Percentiles rank a stretch among this genome's conserved stretches.
Conservation (phyloP, 495 filamentous ascomycete species). For the Aspergillus coremiiformis region DNA sequence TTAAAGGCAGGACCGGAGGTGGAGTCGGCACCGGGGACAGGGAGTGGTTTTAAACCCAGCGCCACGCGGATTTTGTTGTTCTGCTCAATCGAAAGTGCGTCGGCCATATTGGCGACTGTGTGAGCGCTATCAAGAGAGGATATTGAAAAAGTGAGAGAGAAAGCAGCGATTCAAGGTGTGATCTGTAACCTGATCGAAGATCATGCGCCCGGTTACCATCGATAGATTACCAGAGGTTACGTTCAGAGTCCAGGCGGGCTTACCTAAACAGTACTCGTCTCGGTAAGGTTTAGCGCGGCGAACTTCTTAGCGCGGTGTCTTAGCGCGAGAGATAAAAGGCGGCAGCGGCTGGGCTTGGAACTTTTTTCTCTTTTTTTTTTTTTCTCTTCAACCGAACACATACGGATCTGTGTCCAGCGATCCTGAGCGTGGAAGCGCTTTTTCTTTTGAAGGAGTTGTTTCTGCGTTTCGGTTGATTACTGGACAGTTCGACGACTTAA, state of each 20-base stretch:
- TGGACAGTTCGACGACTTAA: slow-evolving; percentile 77
- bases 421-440: slow-evolving; percentile 51
- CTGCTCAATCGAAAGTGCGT: slow-evolving; percentile 83
- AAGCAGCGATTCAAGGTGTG: not conserved
- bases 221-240: not conserved
- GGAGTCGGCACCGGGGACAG: slow-evolving; percentile 57
- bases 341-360: slow-evolving; percentile 12
- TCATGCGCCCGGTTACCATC: not conserved
- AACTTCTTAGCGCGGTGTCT: slow-evolving; percentile 15
- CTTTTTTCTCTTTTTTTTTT: slow-evolving; percentile 28
- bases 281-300: slow-evolving; percentile 25
- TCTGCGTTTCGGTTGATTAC: slow-evolving; percentile 62
- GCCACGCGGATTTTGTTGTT: slow-evolving; percentile 87
- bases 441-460: slow-evolving; percentile 24
- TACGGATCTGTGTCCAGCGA: slow-evolving; percentile 76
- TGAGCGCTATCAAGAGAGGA: not conserved
- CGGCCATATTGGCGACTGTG: slow-evolving; percentile 52
- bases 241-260: not conserved
- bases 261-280: slow-evolving; percentile 15
- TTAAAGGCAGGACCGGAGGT: slow-evolving; percentile 53
- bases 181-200: not conserved
- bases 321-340: slow-evolving; percentile 26
- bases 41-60: slow-evolving; percentile 84
- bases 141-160: not conserved
- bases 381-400: slow-evolving; percentile 42